These are phyloP conservation scores for Saccharomyces hybrid DNA, from an alignment of 1,139 yeast species.

Conservation along the genomic window DNA sequence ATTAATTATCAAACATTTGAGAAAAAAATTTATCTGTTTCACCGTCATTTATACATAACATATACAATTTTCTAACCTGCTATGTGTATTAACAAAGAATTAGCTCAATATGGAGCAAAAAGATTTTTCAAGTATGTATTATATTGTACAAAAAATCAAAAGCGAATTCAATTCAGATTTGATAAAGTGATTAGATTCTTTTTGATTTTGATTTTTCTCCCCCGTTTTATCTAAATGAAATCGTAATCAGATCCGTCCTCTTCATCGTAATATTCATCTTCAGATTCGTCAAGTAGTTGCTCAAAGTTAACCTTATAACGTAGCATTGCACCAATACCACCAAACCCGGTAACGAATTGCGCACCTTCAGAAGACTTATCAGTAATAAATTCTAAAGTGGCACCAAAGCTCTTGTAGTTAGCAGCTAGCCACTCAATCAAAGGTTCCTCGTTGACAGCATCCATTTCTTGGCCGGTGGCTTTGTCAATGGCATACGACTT, in stretches of 20 bases:
- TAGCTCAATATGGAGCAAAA: not conserved
- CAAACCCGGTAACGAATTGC: constrained; percentile 93
- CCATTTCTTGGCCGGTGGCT: constrained; percentile 84
- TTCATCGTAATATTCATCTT: too few relatives aligned
- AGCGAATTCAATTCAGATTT: not conserved
- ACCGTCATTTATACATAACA: not conserved
- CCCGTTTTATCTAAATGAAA: not conserved
- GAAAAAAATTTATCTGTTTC: not conserved
- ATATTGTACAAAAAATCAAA: constrained; percentile 6
- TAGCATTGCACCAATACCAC: constrained; percentile 95
- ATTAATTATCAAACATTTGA: not conserved
- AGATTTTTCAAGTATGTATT: constrained; percentile 3
- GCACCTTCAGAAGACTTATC: constrained; percentile 98
- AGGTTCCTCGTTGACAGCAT: constrained; percentile 69
- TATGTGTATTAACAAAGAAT: not conserved
- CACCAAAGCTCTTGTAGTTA: constrained; percentile 89
- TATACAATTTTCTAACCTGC: not conserved
- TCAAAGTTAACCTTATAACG: constrained; percentile 89
- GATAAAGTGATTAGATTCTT: not conserved
- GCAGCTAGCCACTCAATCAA: constrained; percentile 97
- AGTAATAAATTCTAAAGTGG: constrained; percentile 89
- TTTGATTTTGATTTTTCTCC: not conserved
- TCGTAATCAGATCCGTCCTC: too few relatives aligned
- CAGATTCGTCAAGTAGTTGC: too few relatives aligned
- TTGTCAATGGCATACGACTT: constrained; percentile 74